Evolutionary conservation across 2,329 filamentous ascomycete genomes (phyloP), one percentile per base, ranked within the genome.

Genomic region (Fusarium anguioides): DNA sequence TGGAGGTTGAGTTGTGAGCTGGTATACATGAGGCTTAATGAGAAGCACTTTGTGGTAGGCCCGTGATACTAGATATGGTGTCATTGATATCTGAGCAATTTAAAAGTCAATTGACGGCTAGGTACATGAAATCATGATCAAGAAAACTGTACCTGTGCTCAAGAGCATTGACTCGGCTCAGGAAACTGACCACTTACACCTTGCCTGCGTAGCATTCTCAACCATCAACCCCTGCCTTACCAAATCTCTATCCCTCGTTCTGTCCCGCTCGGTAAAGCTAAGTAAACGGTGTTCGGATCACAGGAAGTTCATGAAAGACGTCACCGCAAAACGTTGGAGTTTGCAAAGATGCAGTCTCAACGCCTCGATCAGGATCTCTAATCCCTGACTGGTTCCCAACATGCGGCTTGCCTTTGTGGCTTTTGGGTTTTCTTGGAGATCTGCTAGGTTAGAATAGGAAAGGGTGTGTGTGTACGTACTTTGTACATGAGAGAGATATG

Each of bases 301-400:
- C 57, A 66, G 62, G 64, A 63, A 62, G 26, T 24, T 26, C 20
- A 41, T 29, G 20, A 10, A 59, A 65, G 49, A 65, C 60, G 60
- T 66, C 65, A 68, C 45, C 4, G 18, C 14, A 49, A 45, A 63
- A 10, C 40, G 64, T 68, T 68, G 56, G 64, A 64, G 60, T 42
- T n/a, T 24, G 36, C 24, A 36, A n/a, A 45, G 15, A 33, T 33
- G 31, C 31, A 33, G 31, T 33, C 56, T 66, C 65, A 68, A 69
- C 65, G 60, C 55, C 59, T 41, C 31, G 17, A 45, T 64, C 41
- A 39, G 6, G 33, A 51, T 40, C 42, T 31, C 42, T 52, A 15
- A 55, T 51, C 60, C 64, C 60, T 69, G 60, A 69, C 55, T 69
- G 66, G 63, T 49, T 65, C 70, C 60, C 70, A 72, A 72, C 70